These are phyloP conservation scores for Saturnispora gosingensis DNA, from an alignment of 805 yeast species.

Conservation along the genomic window DNA sequence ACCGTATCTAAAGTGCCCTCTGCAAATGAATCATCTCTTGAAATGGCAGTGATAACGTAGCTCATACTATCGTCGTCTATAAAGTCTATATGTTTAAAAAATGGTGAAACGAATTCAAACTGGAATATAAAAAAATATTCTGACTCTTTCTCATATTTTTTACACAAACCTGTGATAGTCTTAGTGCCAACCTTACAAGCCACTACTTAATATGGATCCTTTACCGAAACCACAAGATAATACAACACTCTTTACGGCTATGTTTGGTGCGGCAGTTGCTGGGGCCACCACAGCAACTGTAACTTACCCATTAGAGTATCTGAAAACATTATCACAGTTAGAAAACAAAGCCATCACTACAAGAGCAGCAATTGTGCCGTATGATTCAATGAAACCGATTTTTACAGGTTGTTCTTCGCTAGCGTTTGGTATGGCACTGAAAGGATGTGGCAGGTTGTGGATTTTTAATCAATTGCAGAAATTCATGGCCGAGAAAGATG, in stretches of 20 bases:
- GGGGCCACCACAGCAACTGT: conserved; percentile 53
- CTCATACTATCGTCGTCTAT: conserved; percentile 14
- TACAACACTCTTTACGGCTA: conserved; percentile 45
- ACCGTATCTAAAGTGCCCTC: conserved; percentile 17
- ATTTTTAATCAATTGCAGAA: conserved; percentile 68
- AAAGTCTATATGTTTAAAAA: background rate
- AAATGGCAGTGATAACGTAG: conserved; percentile 25
- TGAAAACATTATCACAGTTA: conserved; percentile 57
- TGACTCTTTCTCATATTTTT: background rate
- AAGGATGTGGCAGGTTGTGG: conserved; percentile 64
- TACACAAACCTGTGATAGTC: too few relatives aligned
- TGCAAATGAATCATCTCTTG: conserved; percentile 18
- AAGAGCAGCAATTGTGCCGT: conserved; percentile 27
- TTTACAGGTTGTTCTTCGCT: conserved; percentile 66
- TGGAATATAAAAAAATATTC: too few relatives aligned
- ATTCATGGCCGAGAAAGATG: conserved; percentile 49
- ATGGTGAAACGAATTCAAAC: background rate
- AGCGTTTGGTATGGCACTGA: conserved; percentile 63
- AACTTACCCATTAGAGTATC: conserved; percentile 64
- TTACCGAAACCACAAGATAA: conserved; percentile 18
- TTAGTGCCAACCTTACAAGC: background rate
- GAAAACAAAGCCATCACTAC: conserved; percentile 31
- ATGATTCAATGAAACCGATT: conserved; percentile 22
- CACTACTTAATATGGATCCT: conserved; percentile 17
- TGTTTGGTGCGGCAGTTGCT: conserved; percentile 52